Evolutionary conservation across 805 yeast genomes (phyloP).

Genomic region (Cephaloascus albidus): DNA sequence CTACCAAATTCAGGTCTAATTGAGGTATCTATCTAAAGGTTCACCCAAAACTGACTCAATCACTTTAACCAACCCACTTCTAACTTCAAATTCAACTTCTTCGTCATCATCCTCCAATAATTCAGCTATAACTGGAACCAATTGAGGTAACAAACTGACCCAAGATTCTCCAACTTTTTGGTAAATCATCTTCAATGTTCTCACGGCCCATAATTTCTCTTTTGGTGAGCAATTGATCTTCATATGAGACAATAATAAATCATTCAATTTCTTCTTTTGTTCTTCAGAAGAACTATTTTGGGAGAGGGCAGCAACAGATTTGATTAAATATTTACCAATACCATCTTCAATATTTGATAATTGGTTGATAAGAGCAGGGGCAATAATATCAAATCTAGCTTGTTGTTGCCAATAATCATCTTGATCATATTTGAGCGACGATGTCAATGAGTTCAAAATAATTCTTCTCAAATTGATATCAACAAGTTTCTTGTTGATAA

Average conservation of each 20-base stretch:
- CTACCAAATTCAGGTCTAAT: no score
- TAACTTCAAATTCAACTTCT: conserved; percentile 82
- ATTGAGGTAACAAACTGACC: conserved; percentile 83
- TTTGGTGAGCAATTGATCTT: conserved; percentile 46
- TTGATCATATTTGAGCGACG: conserved; percentile 81
- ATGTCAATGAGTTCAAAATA: conserved; percentile 59
- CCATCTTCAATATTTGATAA: conserved; percentile 57
- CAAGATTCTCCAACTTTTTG: conserved; percentile 92
- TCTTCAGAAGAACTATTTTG: conserved; percentile 55
- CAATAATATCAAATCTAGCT: conserved; percentile 69
- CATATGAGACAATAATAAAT: conserved; percentile 54
- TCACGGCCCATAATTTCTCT: conserved; percentile 75
- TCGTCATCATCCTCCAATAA: conserved; percentile 93
- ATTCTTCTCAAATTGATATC: conserved; percentile 59
- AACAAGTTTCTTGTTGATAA: conserved; percentile 27
- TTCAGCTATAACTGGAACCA: conserved; percentile 94
- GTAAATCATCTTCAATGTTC: conserved; percentile 71
- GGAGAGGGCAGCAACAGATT: conserved; percentile 70
- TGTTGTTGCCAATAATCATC: conserved; percentile 94
- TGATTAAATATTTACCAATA: conserved; percentile 74
- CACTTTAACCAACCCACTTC: conserved; percentile 83
- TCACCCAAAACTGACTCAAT: conserved; percentile 92
- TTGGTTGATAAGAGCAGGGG: conserved; percentile 56
- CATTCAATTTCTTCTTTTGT: conserved; percentile 67
- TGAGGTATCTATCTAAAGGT: conserved; percentile 77